A percentile compares a stretch with the other conserved stretches of the same genome.
phyloP scores from a whole-genome alignment of 768 basidiomycete genomes.

The Bullera alba region DNA sequence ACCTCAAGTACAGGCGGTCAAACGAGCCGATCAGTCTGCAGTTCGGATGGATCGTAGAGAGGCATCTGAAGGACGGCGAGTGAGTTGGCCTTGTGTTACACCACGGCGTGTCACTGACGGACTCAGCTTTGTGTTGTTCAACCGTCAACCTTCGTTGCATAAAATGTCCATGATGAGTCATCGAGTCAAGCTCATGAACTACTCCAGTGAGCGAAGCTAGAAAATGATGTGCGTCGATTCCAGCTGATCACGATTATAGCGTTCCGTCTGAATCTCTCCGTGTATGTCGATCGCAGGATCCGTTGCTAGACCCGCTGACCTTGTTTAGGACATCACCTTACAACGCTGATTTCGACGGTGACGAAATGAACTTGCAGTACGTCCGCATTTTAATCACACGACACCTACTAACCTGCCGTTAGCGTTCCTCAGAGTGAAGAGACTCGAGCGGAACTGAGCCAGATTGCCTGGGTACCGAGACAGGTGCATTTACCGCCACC shows the following conservation, averaged over 20 bases:
- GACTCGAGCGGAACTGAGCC: slow-evolving; percentile 92
- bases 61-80: slow-evolving; percentile 98
- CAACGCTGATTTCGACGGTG: slow-evolving; percentile 99
- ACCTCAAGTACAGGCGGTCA: slow-evolving; percentile 91
- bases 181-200: slow-evolving; percentile 91
- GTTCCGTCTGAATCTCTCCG: slow-evolving; percentile 95
- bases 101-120: slow-evolving; percentile 1
- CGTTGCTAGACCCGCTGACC: slow-evolving; percentile 22
- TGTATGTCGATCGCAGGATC: slow-evolving; percentile 57
- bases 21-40: slow-evolving; percentile 83
- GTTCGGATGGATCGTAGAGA: slow-evolving; percentile 97
- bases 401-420: neutral
- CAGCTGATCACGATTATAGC: slow-evolving; percentile 59
- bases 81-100: slow-evolving; percentile 54
- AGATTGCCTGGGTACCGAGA: slow-evolving; percentile 96
- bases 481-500: slow-evolving; percentile 54
- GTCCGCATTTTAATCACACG: slow-evolving; percentile 46
- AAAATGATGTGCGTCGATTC: neutral
- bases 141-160: slow-evolving; percentile 95
- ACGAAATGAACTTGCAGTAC: slow-evolving; percentile 99
- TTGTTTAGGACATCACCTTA: slow-evolving; percentile 80
- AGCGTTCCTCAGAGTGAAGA: slow-evolving; percentile 98
- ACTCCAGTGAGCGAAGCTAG: slow-evolving; percentile 69
- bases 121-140: slow-evolving; percentile 79
- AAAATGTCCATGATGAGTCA: slow-evolving; percentile 99